Percentiles rank a stretch among this genome's conserved stretches.
These are phyloP conservation scores for Aspergillus transmontanensis DNA, from an alignment of 2,329 filamentous ascomycete species.

Conservation along the genomic window DNA sequence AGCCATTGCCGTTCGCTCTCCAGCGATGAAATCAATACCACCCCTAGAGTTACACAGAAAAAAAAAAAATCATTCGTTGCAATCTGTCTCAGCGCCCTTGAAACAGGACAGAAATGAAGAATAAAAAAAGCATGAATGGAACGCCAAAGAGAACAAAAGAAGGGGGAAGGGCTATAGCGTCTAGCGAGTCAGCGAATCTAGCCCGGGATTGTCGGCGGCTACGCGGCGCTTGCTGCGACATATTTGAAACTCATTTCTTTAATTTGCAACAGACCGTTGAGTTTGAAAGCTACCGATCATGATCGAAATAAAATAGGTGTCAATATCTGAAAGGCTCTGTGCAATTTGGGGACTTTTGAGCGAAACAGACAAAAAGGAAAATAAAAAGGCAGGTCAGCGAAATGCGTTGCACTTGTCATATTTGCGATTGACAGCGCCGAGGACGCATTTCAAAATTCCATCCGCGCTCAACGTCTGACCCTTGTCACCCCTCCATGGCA, in stretches of 20 bases:
- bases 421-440: conserved; percentile 73
- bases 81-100: background rate
- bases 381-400: conserved; percentile 10
- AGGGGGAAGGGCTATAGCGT: background rate
- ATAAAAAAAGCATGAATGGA: background rate
- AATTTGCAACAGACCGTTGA: background rate
- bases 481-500: conserved; percentile 65
- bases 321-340: background rate
- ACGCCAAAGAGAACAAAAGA: background rate
- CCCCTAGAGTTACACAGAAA: background rate
- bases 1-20: background rate
- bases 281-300: background rate
- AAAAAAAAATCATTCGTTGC: background rate
- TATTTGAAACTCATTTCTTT: background rate
- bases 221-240: conserved; percentile 16
- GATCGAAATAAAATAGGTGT: too few relatives aligned
- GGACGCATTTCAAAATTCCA: conserved; percentile 76
- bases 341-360: background rate
- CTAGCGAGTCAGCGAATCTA: background rate
- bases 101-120: background rate
- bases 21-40: background rate
- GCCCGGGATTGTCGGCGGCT: conserved; percentile 1
- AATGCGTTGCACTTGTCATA: conserved; percentile 54
- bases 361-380: background rate
- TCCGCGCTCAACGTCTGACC: conserved; percentile 63